Base-by-base conservation (phyloP, 345 rosid species). In the Bruguiera parviflora region DNA sequence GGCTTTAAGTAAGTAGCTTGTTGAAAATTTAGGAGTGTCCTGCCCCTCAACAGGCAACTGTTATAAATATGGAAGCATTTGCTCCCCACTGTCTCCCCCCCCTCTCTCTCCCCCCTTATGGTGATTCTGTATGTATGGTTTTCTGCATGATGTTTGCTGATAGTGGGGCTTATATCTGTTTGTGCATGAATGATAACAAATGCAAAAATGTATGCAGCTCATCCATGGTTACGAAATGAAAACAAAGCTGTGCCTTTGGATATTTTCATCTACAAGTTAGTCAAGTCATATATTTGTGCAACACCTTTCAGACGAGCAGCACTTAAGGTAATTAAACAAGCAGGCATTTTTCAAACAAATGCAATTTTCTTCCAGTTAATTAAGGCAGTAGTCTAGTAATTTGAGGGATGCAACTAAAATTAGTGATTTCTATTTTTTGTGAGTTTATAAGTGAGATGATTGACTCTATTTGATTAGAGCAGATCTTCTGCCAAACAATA, bases 291-390 rank as follows among this genome's bases (percentile, higher is more conserved):
- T 69, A 76, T 89, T 24, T 85, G 83, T 62, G 89, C 87, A 52
- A 78, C 96, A 10, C 92, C 96, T 37, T 83, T 89, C 74, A 88
- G 83, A 75, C 84, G 85, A 71, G 90, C 96, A 55, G 96, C 97
- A 31, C 73, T 89, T 58, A 89, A 84, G 97, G 98, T 89, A 79
- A 18, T 57, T 29, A 31, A 29, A 20, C 43, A 39, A 32, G 22
- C 20, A 15, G 24, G 33, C 53, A 24, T 21, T 31, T 46, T 8
- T 58, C 4, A 3, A 0, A 43, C 49, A 43, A 43, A 13, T 43
- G 0, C 16, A 43, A 43, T 13, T 13, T 43, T 15, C 19, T 43
- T 43, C 46, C 46, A 39, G 46, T 39, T 33, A 33, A 33, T 33
- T 33, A 33, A 33, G 37, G 16, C 11, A 3, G 16, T 39, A 39